A percentile compares a stretch with the other conserved stretches of the same genome.
Evolutionary conservation across 192 early-diverging fungal genomes (phyloP).

Genomic region (Mortierella antarctica): DNA sequence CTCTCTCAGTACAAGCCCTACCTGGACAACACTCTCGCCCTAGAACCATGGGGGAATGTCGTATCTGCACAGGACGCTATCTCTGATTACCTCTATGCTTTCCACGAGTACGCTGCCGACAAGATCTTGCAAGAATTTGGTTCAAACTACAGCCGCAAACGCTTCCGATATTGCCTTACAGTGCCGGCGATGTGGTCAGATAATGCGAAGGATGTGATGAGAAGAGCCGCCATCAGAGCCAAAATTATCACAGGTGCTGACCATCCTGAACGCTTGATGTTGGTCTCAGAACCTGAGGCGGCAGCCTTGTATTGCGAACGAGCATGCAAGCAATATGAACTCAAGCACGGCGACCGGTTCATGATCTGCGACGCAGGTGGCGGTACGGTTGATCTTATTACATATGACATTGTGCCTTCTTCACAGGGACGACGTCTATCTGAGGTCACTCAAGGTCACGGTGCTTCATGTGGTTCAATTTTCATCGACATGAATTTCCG

Average conservation of each 20-base stretch:
- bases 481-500: slow-evolving; percentile 56
- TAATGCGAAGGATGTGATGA: slow-evolving; percentile 51
- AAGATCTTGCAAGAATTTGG: slow-evolving; percentile 52
- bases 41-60: slow-evolving; percentile 26
- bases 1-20: slow-evolving; percentile 50
- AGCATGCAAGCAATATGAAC: slow-evolving; percentile 49
- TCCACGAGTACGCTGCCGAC: slow-evolving; percentile 37
- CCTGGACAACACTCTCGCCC: slow-evolving; percentile 42
- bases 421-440: slow-evolving; percentile 31
- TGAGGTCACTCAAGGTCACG: slow-evolving; percentile 57
- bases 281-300: slow-evolving; percentile 57
- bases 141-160: slow-evolving; percentile 44
- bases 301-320: slow-evolving; percentile 58
- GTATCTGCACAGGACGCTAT: slow-evolving; percentile 46
- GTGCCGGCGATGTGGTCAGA: slow-evolving; percentile 36
- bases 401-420: slow-evolving; percentile 50
- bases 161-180: slow-evolving; percentile 45
- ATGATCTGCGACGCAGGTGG: slow-evolving; percentile 47
- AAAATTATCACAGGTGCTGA: slow-evolving; percentile 33
- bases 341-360: slow-evolving; percentile 37
- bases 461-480: slow-evolving; percentile 54
- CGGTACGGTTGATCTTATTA: slow-evolving; percentile 42
- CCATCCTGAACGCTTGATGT: slow-evolving; percentile 47
- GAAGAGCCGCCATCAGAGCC: slow-evolving; percentile 48
- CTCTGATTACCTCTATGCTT: slow-evolving; percentile 48